phyloP scores from a whole-genome alignment of 2,329 filamentous ascomycete genomes.

The Hypomyces perniciosus region DNA sequence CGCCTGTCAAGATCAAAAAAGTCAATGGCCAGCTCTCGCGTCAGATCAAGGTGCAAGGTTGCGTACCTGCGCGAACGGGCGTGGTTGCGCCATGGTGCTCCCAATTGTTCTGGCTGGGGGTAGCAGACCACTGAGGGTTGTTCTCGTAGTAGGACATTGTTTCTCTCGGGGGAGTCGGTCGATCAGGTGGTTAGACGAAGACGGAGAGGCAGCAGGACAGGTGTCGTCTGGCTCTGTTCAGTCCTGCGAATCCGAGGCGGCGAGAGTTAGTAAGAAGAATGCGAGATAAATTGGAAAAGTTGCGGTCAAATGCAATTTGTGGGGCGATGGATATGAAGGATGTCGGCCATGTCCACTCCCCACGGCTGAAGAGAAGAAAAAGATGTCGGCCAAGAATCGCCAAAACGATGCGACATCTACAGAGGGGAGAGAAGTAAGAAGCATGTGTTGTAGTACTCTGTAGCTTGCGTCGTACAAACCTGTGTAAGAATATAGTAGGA shows the following conservation, averaged over 20 bases:
- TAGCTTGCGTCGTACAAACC: too few relatives aligned
- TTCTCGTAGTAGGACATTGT: slow-evolving; percentile 40
- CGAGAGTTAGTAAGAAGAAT: slow-evolving; percentile 7
- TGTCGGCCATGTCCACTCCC: slow-evolving; percentile 5
- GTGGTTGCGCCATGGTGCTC: slow-evolving; percentile 39
- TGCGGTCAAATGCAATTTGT: slow-evolving; percentile 13
- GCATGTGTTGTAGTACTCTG: neutral
- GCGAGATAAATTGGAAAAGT: slow-evolving; percentile 11
- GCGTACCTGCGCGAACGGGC: slow-evolving; percentile 35
- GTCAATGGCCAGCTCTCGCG: slow-evolving; percentile 2
- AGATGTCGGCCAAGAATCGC: slow-evolving; percentile 3
- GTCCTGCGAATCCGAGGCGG: neutral
- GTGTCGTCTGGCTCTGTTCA: neutral
- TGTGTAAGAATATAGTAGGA: neutral
- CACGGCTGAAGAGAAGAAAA: neutral
- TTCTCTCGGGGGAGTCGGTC: slow-evolving; percentile 3
- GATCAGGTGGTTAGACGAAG: neutral
- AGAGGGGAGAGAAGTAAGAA: neutral
- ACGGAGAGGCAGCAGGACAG: slow-evolving; percentile 1
- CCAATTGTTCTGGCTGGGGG: slow-evolving; percentile 36
- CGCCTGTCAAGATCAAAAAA: slow-evolving; percentile 45
- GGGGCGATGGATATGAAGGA: slow-evolving; percentile 9
- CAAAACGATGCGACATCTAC: slow-evolving; percentile 6
- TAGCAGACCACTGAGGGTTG: slow-evolving; percentile 35
- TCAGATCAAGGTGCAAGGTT: slow-evolving; percentile 5